A percentile compares a stretch with the other conserved stretches of the same genome.
These are phyloP conservation scores for Harringtonia aguacate DNA, from an alignment of 2,329 filamentous ascomycete genomes.

Conservation along the genomic window DNA sequence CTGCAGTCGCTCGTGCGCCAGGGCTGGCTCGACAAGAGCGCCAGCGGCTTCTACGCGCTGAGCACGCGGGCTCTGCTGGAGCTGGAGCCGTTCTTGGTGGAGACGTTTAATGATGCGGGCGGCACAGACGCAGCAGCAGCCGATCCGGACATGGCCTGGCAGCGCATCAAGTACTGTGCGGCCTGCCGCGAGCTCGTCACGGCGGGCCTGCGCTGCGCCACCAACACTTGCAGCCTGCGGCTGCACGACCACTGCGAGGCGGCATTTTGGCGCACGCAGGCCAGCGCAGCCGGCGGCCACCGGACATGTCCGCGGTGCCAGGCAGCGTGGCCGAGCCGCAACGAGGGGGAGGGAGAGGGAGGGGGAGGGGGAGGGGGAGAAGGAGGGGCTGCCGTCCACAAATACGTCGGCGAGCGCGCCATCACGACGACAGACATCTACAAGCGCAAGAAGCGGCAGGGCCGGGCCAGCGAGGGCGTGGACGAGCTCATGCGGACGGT, in stretches of 20 bases:
- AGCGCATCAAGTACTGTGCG: constrained; percentile 76
- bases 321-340: constrained; percentile 35
- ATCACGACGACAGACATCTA: constrained; percentile 43
- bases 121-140: too few relatives aligned
- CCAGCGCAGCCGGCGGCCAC: constrained; percentile 36
- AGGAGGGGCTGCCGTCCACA: constrained; percentile 12
- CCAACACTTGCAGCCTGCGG: constrained; percentile 55
- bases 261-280: constrained; percentile 55
- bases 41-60: constrained; percentile 61
- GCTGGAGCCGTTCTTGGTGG: constrained; percentile 71
- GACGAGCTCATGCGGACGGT: constrained; percentile 21
- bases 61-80: constrained; percentile 75
- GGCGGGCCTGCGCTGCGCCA: constrained; percentile 64
- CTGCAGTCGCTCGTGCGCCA: constrained; percentile 62
- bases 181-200: constrained; percentile 89
- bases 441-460: constrained; percentile 28
- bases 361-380: too few relatives aligned
- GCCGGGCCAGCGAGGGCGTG: constrained; percentile 22
- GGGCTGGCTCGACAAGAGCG: constrained; percentile 75
- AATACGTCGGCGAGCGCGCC: constrained; percentile 45
- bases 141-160: constrained; percentile 35
- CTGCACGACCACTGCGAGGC: constrained; percentile 69
- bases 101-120: constrained; percentile 70
- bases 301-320: constrained; percentile 55
- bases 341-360: too few relatives aligned